These are phyloP conservation scores for Phytopythium mirpurense DNA, from an alignment of 352 stramenopile species.

Conservation along the genomic window DNA sequence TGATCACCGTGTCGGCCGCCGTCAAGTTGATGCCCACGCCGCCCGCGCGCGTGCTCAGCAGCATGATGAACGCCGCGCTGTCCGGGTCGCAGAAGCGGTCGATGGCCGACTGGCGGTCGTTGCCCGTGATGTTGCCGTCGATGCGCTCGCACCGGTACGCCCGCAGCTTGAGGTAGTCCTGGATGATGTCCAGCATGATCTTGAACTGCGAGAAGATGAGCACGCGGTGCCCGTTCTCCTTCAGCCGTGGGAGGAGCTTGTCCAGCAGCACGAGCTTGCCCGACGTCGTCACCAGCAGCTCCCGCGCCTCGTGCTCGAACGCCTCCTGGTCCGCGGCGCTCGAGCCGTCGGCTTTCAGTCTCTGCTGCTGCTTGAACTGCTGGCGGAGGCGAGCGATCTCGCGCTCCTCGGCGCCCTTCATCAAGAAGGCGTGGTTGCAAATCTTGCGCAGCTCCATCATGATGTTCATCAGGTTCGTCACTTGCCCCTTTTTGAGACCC, in stretches of 20 bases:
- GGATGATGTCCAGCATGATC: constrained; percentile 99
- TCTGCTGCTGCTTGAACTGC: constrained; percentile 28
- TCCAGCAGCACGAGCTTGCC: constrained; percentile 99
- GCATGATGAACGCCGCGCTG: constrained; percentile 92
- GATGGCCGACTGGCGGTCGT: constrained; percentile 93
- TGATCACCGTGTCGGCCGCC: constrained; percentile 95
- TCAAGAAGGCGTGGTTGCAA: constrained; percentile 93
- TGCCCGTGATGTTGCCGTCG: constrained; percentile 97
- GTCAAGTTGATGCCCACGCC: constrained; percentile 98
- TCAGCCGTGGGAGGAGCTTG: constrained; percentile 96
- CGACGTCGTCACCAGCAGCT: constrained; percentile 92
- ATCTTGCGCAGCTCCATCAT: constrained; percentile 94
- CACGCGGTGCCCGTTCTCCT: constrained; percentile 94
- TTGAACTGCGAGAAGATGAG: constrained; percentile 99
- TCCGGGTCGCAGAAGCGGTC: constrained; percentile 82
- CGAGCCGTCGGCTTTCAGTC: not conserved
- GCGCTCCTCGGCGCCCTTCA: constrained; percentile 85
- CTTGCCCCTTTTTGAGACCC: constrained; percentile 61
- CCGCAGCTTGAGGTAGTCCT: constrained; percentile 95
- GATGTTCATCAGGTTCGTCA: constrained; percentile 88
- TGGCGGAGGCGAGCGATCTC: constrained; percentile 58
- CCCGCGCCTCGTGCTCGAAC: constrained; percentile 55
- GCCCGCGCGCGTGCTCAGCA: constrained; percentile 97
- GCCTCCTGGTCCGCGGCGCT: constrained; percentile 26
- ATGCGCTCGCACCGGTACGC: constrained; percentile 96